Conservation (phyloP, 1,284 basidiomycete genomes). For the Pyrrhoderma lamaoense region DNA sequence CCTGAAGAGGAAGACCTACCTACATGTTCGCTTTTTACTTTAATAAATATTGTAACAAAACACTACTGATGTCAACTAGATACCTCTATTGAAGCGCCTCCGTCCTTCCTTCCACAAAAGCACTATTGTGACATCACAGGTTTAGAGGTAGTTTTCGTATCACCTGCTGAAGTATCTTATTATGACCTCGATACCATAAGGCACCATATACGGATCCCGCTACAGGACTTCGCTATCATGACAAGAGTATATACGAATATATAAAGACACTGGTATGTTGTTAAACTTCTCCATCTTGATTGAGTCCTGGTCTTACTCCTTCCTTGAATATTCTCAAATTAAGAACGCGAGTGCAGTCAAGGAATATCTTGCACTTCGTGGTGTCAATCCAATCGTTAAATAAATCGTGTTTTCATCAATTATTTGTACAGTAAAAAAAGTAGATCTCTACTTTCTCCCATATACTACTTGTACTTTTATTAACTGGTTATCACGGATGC, state of each 20-base stretch:
- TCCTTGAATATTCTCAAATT: neutral
- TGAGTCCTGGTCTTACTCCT: neutral
- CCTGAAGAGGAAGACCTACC: slow-evolving; percentile 51
- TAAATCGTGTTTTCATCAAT: slow-evolving; percentile 18
- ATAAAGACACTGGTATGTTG: slow-evolving; percentile 66
- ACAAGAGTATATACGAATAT: slow-evolving; percentile 79
- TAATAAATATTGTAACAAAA: neutral
- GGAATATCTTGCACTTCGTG: slow-evolving; percentile 42
- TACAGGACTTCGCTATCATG: slow-evolving; percentile 75
- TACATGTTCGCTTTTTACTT: slow-evolving; percentile 44
- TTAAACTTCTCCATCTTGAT: neutral
- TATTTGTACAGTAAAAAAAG: no score
- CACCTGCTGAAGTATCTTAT: neutral
- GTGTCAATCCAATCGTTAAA: slow-evolving; percentile 46
- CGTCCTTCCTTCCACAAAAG: slow-evolving; percentile 68
- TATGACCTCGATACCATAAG: slow-evolving; percentile 29
- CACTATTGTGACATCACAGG: slow-evolving; percentile 87
- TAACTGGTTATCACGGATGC: no score
- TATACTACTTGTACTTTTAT: no score
- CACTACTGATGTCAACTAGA: slow-evolving; percentile 38
- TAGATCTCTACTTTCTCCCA: no score
- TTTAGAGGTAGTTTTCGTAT: slow-evolving; percentile 47
- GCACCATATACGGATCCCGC: slow-evolving; percentile 82
- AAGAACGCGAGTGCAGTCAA: slow-evolving; percentile 42
- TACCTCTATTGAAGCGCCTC: slow-evolving; percentile 78